These are phyloP conservation scores for Litchi chinensis DNA, from an alignment of 345 rosid species.

Conservation along the genomic window DNA sequence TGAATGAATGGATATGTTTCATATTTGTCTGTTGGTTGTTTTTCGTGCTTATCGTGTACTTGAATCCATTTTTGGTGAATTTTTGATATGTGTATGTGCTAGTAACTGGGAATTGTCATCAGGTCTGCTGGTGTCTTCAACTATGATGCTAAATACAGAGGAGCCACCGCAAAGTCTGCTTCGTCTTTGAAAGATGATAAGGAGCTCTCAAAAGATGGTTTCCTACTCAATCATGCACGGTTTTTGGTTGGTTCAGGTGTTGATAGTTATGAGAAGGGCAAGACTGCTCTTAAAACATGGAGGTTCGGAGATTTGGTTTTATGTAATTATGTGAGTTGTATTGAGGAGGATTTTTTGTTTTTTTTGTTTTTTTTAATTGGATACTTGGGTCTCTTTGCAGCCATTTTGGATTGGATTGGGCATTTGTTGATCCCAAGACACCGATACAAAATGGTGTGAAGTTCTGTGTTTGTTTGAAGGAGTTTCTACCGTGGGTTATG, in stretches of 20 bases:
- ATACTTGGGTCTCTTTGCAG: slow-evolving; percentile 39
- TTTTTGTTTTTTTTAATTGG: neutral
- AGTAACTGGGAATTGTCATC: slow-evolving; percentile 20
- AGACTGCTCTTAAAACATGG: slow-evolving; percentile 78
- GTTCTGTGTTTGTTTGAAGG: slow-evolving; percentile 77
- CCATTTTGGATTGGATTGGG: slow-evolving; percentile 77
- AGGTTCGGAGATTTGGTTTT: slow-evolving; percentile 43
- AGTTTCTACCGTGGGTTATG: slow-evolving; percentile 84
- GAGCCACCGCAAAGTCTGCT: slow-evolving; percentile 60
- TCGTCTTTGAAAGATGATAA: slow-evolving; percentile 55
- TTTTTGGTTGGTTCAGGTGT: slow-evolving; percentile 77
- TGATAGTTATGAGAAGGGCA: slow-evolving; percentile 73
- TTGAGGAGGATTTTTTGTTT: neutral
- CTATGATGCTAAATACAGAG: slow-evolving; percentile 70
- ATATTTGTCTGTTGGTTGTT: neutral
- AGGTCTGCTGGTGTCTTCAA: slow-evolving; percentile 74
- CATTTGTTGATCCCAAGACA: slow-evolving; percentile 80
- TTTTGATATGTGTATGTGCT: neutral
- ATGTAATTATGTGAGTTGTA: neutral
- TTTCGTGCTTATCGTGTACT: neutral
- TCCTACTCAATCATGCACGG: slow-evolving; percentile 72
- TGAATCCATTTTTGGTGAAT: neutral
- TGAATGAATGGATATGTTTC: neutral
- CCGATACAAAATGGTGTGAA: slow-evolving; percentile 64
- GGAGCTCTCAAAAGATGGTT: slow-evolving; percentile 68